Evolutionary conservation across 805 yeast species (phyloP).

Genomic region (Nakazawaea wickerhamii): DNA sequence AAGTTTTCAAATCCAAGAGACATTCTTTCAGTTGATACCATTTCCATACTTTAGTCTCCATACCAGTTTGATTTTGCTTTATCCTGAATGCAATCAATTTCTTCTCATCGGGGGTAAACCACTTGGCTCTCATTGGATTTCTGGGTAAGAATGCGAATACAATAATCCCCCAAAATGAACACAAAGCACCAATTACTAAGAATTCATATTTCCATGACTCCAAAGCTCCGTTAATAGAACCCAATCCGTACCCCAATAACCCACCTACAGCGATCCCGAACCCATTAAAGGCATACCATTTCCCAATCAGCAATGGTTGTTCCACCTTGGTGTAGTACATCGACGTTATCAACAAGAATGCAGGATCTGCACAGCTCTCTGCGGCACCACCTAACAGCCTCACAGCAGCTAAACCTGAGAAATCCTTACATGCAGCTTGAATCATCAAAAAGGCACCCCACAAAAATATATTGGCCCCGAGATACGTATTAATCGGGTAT

Average conservation of each 20-base stretch:
- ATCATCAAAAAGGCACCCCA: conserved; percentile 40
- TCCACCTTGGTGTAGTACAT: conserved; percentile 57
- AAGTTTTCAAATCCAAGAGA: conserved; percentile 20
- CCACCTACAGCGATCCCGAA: conserved; percentile 12
- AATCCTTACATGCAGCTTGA: conserved; percentile 35
- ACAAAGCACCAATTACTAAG: conserved; percentile 9
- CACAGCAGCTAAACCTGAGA: conserved; percentile 33
- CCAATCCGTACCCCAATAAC: conserved; percentile 10
- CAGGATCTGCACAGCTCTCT: conserved; percentile 6
- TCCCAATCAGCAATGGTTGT: conserved; percentile 47
- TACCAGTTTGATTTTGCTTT: conserved; percentile 25
- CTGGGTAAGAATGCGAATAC: conserved; percentile 21
- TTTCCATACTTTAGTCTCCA: conserved; percentile 25
- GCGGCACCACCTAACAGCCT: conserved; percentile 24
- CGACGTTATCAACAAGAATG: conserved; percentile 35
- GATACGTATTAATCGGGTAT: conserved; percentile 17
- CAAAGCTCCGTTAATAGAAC: conserved; percentile 9
- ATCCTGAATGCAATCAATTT: conserved; percentile 23
- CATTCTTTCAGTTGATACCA: conserved; percentile 23
- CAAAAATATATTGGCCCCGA: conserved; percentile 26
- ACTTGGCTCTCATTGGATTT: conserved; percentile 21
- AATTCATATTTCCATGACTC: conserved; percentile 13
- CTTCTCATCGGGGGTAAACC: conserved; percentile 17
- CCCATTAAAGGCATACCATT: conserved; percentile 55
- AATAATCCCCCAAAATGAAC: conserved; percentile 11